phyloP scores from a whole-genome alignment of 2,329 filamentous ascomycete species.

The Colletotrichum sp. region DNA sequence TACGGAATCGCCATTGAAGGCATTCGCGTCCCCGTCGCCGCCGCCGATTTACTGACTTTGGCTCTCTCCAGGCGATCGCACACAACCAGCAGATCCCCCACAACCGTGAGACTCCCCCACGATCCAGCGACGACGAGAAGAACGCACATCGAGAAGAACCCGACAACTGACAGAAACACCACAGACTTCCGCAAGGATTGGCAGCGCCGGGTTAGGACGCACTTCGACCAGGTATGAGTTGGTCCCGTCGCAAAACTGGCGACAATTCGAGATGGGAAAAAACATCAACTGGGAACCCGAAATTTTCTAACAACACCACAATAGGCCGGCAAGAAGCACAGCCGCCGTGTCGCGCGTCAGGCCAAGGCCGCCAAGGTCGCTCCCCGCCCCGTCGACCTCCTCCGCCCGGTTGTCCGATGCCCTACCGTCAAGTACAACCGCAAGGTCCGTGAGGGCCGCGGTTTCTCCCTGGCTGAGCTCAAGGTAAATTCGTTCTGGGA shows the following conservation, averaged over 20 bases:
- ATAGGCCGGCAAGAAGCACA: constrained; percentile 94
- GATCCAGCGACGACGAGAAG: not conserved
- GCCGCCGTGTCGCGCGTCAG: constrained; percentile 88
- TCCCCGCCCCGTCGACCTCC: constrained; percentile 95
- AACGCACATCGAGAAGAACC: constrained; percentile 25
- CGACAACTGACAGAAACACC: constrained; percentile 42
- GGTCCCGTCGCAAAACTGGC: constrained; percentile 10
- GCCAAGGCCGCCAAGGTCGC: constrained; percentile 95
- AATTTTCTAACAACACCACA: not conserved
- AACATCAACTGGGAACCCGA: constrained; percentile 24
- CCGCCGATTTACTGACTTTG: constrained; percentile 4
- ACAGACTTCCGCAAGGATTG: constrained; percentile 99
- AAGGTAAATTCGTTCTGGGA: constrained; percentile 72
- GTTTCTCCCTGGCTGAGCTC: constrained; percentile 96
- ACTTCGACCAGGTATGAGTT: constrained; percentile 95
- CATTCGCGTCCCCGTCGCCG: not conserved
- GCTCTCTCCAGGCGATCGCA: constrained; percentile 76
- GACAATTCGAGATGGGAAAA: constrained; percentile 24
- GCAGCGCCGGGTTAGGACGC: constrained; percentile 97
- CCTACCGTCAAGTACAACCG: constrained; percentile 99
- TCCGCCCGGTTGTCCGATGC: constrained; percentile 96
- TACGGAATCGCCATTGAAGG: not conserved
- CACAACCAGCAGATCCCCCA: constrained; percentile 98
- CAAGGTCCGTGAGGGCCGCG: constrained; percentile 92
- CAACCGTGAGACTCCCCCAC: constrained; percentile 74